Evolutionary conservation across 1,284 basidiomycete genomes (phyloP).

Genomic region (Anthracocystis walkeri): DNA sequence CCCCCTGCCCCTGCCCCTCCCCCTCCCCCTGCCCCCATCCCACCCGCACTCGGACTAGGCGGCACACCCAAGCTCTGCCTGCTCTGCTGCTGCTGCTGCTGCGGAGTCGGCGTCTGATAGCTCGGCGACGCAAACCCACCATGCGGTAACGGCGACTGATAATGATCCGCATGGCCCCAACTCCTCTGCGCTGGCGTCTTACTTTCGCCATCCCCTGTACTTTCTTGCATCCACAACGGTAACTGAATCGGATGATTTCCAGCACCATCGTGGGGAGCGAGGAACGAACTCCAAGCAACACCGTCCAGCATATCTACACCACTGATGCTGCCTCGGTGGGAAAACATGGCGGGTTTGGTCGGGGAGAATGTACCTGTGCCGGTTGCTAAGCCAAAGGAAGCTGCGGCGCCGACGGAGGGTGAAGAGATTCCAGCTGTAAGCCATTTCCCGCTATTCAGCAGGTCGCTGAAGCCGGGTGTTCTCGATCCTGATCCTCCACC

Average conservation of each 20-base stretch:
- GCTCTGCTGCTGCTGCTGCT: slow-evolving; percentile 7
- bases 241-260: slow-evolving; percentile 38
- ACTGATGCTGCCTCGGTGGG: slow-evolving; percentile 36
- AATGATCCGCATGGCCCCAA: slow-evolving; percentile 45
- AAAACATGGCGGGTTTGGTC: slow-evolving; percentile 22
- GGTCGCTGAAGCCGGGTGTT: slow-evolving; percentile 33
- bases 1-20: slow-evolving; percentile 2
- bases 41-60: no score
- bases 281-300: slow-evolving; percentile 33
- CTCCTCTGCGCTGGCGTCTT: slow-evolving; percentile 9
- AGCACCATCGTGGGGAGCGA: slow-evolving; percentile 11
- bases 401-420: slow-evolving; percentile 14
- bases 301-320: slow-evolving; percentile 20
- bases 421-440: slow-evolving; percentile 29
- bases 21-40: background rate
- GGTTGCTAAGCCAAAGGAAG: background rate
- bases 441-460: slow-evolving; percentile 30
- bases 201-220: slow-evolving; percentile 26
- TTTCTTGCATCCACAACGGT: slow-evolving; percentile 55
- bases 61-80: background rate
- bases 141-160: slow-evolving; percentile 41
- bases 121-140: slow-evolving; percentile 22
- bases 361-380: slow-evolving; percentile 22
- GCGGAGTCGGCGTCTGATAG: slow-evolving; percentile 17
- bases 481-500: slow-evolving; percentile 17